Percentiles rank a stretch among this genome's conserved stretches.
Evolutionary conservation across 2,329 filamentous ascomycete species (phyloP).

Genomic region (Apiospora hydei): DNA sequence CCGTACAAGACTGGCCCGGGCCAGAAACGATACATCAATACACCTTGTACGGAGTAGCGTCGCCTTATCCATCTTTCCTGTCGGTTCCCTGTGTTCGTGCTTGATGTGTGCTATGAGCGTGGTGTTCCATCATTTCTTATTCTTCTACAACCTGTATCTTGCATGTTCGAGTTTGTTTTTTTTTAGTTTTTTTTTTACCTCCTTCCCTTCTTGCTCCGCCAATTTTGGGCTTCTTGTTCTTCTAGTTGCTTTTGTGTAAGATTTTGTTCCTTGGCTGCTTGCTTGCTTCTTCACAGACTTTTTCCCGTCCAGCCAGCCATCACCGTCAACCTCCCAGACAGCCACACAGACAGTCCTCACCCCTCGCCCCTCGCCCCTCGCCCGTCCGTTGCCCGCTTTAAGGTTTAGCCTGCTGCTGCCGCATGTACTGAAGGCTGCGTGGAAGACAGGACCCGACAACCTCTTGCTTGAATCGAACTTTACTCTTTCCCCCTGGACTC

Average conservation of each 20-base stretch:
- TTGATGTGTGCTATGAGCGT: not conserved
- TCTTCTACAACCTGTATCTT: constrained; percentile 14
- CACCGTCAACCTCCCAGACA: not conserved
- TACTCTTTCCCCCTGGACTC: not conserved
- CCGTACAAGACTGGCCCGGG: constrained; percentile 2
- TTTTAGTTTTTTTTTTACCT: too few relatives aligned
- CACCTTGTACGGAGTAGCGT: not conserved
- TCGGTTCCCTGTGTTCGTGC: not conserved
- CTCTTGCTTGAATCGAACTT: not conserved
- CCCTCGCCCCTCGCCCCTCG: not conserved
- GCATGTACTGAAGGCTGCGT: not conserved
- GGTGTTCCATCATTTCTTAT: constrained; percentile 21
- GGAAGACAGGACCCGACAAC: constrained; percentile 2
- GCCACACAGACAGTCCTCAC: not conserved
- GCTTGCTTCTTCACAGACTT: constrained; percentile 21
- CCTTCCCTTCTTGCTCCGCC: not conserved
- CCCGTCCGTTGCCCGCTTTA: constrained; percentile 18
- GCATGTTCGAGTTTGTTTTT: not conserved
- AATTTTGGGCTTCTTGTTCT: not conserved
- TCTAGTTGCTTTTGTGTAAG: constrained; percentile 9
- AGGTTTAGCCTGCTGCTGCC: constrained; percentile 15
- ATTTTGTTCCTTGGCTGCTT: constrained; percentile 2
- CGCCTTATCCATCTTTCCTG: not conserved
- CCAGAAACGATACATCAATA: constrained; percentile 2
- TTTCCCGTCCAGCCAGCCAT: constrained; percentile 19